Conservation (phyloP, 2,329 filamentous ascomycete species). For the Trichoderma breve region DNA sequence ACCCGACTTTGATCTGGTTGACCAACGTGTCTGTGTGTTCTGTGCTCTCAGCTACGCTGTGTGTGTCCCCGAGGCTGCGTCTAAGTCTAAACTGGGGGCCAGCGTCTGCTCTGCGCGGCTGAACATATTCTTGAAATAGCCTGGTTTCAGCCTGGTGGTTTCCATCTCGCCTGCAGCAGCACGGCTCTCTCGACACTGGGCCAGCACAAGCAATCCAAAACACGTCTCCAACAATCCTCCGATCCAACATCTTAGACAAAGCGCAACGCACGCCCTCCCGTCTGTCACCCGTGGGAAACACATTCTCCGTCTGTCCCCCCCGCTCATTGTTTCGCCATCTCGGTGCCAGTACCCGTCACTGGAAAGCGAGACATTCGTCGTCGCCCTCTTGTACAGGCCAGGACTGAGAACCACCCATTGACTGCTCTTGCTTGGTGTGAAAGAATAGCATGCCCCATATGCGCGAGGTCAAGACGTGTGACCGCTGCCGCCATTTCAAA, state of each 20-base stretch:
- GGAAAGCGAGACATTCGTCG: conserved; percentile 8
- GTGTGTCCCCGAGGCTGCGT: conserved; percentile 12
- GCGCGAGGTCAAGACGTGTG: conserved; percentile 38
- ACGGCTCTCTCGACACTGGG: neutral
- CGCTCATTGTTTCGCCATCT: neutral
- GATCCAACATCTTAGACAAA: conserved; percentile 10
- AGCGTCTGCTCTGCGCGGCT: conserved; percentile 16
- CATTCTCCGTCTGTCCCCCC: neutral
- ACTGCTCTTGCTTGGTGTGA: neutral
- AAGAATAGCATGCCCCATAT: conserved; percentile 23
- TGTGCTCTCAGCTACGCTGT: neutral
- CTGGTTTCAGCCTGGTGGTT: conserved; percentile 13
- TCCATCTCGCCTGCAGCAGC: neutral
- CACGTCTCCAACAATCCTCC: conserved; percentile 1
- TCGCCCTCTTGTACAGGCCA: neutral
- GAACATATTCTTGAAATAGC: neutral
- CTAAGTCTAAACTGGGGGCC: conserved; percentile 7
- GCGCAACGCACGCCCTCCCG: conserved; percentile 1
- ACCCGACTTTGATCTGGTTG: neutral
- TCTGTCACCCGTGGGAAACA: neutral
- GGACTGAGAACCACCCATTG: neutral
- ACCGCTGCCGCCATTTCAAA: conserved; percentile 38
- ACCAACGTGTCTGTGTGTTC: neutral
- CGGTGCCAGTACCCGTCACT: neutral
- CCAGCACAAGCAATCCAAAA: neutral